Evolutionary conservation across 2,329 filamentous ascomycete species (phyloP).

Genomic region (Incumbomyces delicatus): DNA sequence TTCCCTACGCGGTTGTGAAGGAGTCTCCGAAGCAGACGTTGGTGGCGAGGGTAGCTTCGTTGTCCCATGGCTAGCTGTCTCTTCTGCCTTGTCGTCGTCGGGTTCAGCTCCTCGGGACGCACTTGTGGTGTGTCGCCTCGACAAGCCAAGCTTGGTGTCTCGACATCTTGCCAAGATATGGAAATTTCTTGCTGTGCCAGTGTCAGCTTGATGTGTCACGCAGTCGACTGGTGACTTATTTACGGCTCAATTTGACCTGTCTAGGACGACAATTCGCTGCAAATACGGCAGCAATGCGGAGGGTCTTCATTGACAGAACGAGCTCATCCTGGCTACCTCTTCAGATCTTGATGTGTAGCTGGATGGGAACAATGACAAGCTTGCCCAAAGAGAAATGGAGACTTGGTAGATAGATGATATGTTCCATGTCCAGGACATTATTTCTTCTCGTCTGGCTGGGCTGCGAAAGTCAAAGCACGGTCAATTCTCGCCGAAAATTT

Average conservation of each 20-base stretch:
- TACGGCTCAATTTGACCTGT: slow-evolving; percentile 1
- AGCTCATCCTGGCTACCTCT: background rate
- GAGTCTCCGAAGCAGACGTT: too few species aligned
- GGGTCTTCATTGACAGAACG: background rate
- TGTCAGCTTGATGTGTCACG: background rate
- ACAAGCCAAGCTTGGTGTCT: too few species aligned
- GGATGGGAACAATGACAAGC: background rate
- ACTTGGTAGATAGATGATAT: too few species aligned
- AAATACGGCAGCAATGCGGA: slow-evolving; percentile 1
- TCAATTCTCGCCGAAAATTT: background rate
- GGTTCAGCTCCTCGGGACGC: too few species aligned
- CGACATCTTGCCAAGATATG: background rate
- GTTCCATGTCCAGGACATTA: too few species aligned
- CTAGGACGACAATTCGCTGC: background rate
- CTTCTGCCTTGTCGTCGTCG: too few species aligned
- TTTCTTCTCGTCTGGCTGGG: too few species aligned
- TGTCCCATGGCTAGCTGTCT: too few species aligned
- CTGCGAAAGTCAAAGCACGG: background rate
- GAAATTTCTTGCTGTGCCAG: background rate
- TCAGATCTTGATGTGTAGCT: background rate
- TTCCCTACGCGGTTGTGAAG: too few species aligned
- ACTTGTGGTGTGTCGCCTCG: too few species aligned
- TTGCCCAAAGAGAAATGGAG: background rate
- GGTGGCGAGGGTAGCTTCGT: too few species aligned
- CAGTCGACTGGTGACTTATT: background rate